Conservation (phyloP, 305 asterid genomes). For the Stenogyne calaminthoides region DNA sequence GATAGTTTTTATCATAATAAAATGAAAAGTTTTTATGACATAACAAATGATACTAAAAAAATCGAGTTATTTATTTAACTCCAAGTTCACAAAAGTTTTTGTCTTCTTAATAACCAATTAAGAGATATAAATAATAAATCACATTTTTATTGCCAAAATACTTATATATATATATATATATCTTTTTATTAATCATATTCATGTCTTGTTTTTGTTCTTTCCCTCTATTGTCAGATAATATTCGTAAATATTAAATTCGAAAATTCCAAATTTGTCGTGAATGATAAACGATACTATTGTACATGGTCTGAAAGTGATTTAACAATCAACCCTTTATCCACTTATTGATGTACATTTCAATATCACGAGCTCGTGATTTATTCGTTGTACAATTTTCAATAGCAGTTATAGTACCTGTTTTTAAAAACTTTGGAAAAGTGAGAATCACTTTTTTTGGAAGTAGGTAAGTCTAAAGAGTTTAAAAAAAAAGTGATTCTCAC, state of each 20-base stretch:
- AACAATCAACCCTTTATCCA: constrained; percentile 14
- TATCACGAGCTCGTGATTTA: neutral
- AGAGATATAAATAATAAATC: neutral
- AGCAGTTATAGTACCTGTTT: no score
- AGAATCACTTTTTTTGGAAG: no score
- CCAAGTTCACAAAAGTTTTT: no score
- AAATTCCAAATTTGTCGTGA: constrained; percentile 30
- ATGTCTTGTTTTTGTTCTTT: neutral
- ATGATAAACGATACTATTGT: constrained; percentile 10
- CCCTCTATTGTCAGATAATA: constrained; percentile 21
- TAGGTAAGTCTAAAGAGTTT: no score
- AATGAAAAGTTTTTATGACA: no score
- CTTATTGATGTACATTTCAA: neutral
- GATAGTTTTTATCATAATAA: no score
- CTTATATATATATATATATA: no score
- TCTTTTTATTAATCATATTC: no score
- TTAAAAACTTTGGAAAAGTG: no score
- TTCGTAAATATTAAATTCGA: constrained; percentile 28
- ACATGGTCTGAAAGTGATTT: constrained; percentile 26
- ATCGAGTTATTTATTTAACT: no score
- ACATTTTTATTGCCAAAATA: neutral
- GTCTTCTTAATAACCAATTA: neutral
- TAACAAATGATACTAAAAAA: no score
- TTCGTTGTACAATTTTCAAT: neutral
- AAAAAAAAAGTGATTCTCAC: no score